These are phyloP conservation scores for Aspergillus phoenicis DNA, from an alignment of 2,329 filamentous ascomycete genomes.

Conservation along the genomic window DNA sequence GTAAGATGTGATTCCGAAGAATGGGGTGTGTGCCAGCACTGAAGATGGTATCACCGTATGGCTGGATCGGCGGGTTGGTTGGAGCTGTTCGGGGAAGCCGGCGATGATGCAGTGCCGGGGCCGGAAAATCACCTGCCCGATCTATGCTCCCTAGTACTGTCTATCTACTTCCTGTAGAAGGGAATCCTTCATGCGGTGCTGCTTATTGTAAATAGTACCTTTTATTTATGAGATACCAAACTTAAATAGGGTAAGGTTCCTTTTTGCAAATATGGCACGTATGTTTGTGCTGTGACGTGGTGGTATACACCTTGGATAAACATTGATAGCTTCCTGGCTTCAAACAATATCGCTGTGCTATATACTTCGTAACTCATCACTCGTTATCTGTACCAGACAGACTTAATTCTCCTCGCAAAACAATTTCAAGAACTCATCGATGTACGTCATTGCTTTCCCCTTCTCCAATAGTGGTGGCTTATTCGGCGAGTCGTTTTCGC, in stretches of 20 bases:
- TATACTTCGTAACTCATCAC: conserved; percentile 27
- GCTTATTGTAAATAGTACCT: too few relatives aligned
- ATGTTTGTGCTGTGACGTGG: background rate
- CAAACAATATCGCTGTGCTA: conserved; percentile 10
- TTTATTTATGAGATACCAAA: too few relatives aligned
- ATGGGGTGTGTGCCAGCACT: conserved; percentile 3
- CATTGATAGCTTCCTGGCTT: background rate
- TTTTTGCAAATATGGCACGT: too few relatives aligned
- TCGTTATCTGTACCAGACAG: conserved; percentile 25
- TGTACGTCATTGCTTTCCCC: conserved; percentile 44
- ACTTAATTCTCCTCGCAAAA: conserved; percentile 44
- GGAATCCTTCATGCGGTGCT: too few relatives aligned
- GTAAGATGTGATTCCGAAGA: background rate
- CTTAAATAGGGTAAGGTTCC: too few relatives aligned
- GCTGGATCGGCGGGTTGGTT: conserved; percentile 2
- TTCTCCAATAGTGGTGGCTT: conserved; percentile 35
- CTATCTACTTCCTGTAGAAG: too few relatives aligned
- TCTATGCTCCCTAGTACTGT: background rate
- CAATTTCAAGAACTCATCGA: conserved; percentile 44
- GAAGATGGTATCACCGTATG: background rate
- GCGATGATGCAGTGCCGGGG: conserved; percentile 25
- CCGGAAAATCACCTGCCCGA: conserved; percentile 25
- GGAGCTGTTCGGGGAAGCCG: conserved; percentile 11
- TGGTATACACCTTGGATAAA: background rate
- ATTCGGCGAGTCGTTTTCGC: conserved; percentile 7